Percentiles rank a stretch among this genome's conserved stretches.
Conservation (phyloP, 1,139 yeast species). For the Hemisphaericaspora xylanilytica region DNA sequence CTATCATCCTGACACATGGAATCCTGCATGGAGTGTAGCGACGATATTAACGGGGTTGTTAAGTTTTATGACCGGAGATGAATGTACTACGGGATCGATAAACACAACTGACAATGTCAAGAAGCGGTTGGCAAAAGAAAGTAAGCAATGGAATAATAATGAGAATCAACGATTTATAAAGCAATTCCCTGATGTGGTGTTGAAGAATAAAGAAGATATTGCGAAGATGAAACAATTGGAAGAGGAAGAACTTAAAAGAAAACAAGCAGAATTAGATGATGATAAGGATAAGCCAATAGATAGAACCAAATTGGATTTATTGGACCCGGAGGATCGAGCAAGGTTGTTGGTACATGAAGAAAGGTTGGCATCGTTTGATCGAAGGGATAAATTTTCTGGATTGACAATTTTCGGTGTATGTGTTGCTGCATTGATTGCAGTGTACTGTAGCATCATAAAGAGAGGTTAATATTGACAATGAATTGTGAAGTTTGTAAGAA, state of each 20-base stretch:
- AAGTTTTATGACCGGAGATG: constrained; percentile 75
- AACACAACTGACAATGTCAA: constrained; percentile 43
- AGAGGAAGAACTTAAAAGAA: constrained; percentile 9
- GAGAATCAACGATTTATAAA: constrained; percentile 53
- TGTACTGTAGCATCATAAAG: constrained; percentile 19
- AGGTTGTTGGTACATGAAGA: constrained; percentile 32
- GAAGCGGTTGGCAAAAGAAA: constrained; percentile 43
- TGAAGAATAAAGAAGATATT: constrained; percentile 40
- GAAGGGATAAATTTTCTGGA: constrained; percentile 11
- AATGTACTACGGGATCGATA: constrained; percentile 41
- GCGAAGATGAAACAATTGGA: constrained; percentile 6
- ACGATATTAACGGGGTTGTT: constrained; percentile 81
- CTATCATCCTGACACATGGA: constrained; percentile 92
- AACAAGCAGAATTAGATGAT: constrained; percentile 6
- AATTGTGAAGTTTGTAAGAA: too few species aligned
- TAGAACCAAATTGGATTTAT: constrained; percentile 25
- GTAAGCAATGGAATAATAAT: constrained; percentile 63
- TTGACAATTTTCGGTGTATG: constrained; percentile 30
- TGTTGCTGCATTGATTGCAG: constrained; percentile 30
- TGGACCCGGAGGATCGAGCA: constrained; percentile 49
- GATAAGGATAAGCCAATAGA: constrained; percentile 18
- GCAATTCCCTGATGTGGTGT: constrained; percentile 70
- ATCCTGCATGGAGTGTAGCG: constrained; percentile 91
- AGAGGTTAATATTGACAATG: constrained; percentile 13
- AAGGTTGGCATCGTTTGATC: constrained; percentile 10